Evolutionary conservation across 345 rosid species (phyloP).

Genomic region (Populus davidiana): DNA sequence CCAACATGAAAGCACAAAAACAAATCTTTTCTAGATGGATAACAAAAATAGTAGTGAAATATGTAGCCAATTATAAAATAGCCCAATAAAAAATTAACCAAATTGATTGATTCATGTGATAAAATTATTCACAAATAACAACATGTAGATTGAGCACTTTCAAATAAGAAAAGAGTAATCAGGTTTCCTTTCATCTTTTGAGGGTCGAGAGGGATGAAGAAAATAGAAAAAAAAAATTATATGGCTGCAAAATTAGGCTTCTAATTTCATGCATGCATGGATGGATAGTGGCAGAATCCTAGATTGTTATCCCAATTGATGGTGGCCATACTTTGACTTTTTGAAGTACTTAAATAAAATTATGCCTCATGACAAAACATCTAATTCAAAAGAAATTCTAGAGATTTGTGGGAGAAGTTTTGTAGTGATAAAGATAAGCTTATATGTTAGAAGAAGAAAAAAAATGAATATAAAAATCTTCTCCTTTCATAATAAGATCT

Average conservation of each 20-base stretch:
- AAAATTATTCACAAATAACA: too few species aligned
- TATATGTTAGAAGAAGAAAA: neutral
- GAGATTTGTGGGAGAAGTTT: neutral
- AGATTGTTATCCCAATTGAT: neutral
- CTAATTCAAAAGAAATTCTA: neutral
- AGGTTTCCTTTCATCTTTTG: neutral
- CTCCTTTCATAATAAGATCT: neutral
- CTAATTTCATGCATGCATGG: neutral
- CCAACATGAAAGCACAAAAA: too few species aligned
- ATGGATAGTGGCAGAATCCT: neutral
- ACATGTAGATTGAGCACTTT: neutral
- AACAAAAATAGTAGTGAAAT: too few species aligned
- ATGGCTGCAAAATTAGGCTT: neutral
- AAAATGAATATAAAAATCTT: neutral
- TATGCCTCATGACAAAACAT: neutral
- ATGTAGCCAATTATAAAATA: too few species aligned
- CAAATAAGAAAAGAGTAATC: neutral
- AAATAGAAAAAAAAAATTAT: neutral
- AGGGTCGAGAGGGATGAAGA: neutral
- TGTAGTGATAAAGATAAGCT: neutral
- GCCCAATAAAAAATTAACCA: too few species aligned
- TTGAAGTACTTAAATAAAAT: neutral
- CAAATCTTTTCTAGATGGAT: too few species aligned
- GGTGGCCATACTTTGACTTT: neutral
- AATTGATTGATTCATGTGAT: neutral